These are phyloP conservation scores for Dictyostelium discoideum DNA, from an alignment of 78 protist species.

Conservation along the genomic window DNA sequence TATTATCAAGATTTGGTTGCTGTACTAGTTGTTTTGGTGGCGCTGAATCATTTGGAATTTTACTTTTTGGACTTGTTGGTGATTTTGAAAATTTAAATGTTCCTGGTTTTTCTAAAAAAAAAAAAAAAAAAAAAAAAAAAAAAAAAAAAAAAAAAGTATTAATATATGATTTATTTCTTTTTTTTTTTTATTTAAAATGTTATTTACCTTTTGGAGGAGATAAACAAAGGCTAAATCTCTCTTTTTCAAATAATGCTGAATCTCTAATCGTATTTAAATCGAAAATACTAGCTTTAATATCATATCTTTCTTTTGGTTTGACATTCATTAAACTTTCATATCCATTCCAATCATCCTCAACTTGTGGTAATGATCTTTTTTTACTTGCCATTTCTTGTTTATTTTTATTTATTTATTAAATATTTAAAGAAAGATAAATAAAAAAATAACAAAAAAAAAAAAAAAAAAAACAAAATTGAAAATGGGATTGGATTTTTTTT, in stretches of 20 bases:
- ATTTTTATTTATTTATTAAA: background rate
- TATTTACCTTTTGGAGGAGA: slow-evolving; percentile 71
- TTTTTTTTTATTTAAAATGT: background rate
- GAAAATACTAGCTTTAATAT: slow-evolving; percentile 53
- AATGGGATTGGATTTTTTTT: background rate
- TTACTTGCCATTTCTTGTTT: background rate
- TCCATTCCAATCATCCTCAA: slow-evolving; percentile 67
- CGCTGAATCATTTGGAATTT: slow-evolving; percentile 12
- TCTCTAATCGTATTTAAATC: slow-evolving; percentile 60
- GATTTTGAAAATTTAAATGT: slow-evolving; percentile 4
- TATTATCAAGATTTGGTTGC: background rate
- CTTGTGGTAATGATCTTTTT: background rate
- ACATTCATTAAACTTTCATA: slow-evolving; percentile 55
- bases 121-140: too few relatives aligned
- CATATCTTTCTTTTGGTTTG: slow-evolving; percentile 26
- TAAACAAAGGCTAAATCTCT: slow-evolving; percentile 72
- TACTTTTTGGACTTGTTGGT: background rate
- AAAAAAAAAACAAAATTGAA: background rate
- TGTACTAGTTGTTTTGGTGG: slow-evolving; percentile 6
- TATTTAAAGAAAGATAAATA: background rate
- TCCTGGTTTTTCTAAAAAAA: background rate
- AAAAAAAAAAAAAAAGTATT: background rate
- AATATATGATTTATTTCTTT: background rate
- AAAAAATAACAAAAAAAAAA: background rate
- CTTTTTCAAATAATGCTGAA: slow-evolving; percentile 40